A percentile compares a stretch with the other conserved stretches of the same genome.
phyloP scores from a whole-genome alignment of 306 rosid genomes.

The Hylodesmum podocarpum region DNA sequence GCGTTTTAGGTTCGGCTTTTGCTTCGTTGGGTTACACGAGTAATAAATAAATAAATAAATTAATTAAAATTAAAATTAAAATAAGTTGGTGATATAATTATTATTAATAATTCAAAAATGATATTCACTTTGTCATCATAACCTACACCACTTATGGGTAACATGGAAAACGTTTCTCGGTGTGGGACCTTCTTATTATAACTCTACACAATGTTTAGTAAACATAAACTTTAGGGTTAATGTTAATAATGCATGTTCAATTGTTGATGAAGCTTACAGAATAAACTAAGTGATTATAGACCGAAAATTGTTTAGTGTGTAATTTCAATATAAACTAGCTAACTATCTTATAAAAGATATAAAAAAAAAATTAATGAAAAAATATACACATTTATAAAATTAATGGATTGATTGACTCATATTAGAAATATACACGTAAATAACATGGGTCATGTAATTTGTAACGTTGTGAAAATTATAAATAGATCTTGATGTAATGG shows the following conservation, averaged over 20 bases:
- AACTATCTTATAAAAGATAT: no score
- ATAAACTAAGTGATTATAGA: no score
- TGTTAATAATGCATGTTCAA: background rate
- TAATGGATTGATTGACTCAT: no score
- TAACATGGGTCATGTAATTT: no score
- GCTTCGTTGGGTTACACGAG: slow-evolving; percentile 3
- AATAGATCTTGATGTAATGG: background rate
- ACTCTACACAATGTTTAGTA: background rate
- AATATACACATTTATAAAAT: no score
- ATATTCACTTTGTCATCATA: background rate
- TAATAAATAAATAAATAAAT: background rate
- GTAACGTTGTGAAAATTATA: no score
- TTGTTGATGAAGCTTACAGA: no score
- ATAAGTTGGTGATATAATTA: background rate
- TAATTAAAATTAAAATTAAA: background rate
- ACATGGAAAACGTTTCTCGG: background rate
- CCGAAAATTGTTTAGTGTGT: no score
- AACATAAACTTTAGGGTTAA: background rate
- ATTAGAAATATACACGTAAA: no score
- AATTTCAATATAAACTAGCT: no score
- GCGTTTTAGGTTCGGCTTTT: slow-evolving; percentile 25
- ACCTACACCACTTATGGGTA: background rate
- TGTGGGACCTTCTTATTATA: background rate
- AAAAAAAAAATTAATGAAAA: no score
- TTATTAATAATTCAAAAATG: slow-evolving; percentile 23